Percentiles rank a stretch among this genome's conserved stretches.
These are phyloP conservation scores for Hemileccinum rubropunctum DNA, from an alignment of 768 basidiomycete species.

Conservation along the genomic window DNA sequence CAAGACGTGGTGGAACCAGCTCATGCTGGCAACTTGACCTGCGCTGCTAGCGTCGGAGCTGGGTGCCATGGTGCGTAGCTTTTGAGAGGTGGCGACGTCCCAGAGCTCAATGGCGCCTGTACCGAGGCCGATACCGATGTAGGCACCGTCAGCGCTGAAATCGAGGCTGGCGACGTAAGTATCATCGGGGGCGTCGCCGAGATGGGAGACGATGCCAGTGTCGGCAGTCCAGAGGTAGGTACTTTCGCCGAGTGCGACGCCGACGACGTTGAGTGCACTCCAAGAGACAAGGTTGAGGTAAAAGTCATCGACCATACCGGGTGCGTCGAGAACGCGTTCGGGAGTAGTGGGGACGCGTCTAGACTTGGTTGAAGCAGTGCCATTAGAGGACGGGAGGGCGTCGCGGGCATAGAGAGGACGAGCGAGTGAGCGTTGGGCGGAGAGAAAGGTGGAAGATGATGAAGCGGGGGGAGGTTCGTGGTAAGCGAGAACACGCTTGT, in stretches of 20 bases:
- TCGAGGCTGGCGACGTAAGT: constrained; percentile 75
- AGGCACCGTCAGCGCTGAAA: constrained; percentile 78
- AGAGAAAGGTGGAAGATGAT: constrained; percentile 70
- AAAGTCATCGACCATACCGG: constrained; percentile 92
- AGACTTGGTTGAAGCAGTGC: constrained; percentile 62
- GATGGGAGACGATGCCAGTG: constrained; percentile 75
- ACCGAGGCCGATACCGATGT: constrained; percentile 78
- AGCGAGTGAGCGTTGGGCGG: constrained; percentile 74
- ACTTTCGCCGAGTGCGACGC: constrained; percentile 81
- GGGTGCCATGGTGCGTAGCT: constrained; percentile 84
- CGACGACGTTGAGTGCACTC: constrained; percentile 83
- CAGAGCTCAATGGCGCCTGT: constrained; percentile 91
- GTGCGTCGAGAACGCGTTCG: constrained; percentile 93
- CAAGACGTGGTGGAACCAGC: constrained; percentile 86
- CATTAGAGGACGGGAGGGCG: constrained; percentile 60
- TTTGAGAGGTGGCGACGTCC: constrained; percentile 78
- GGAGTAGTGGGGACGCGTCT: constrained; percentile 85
- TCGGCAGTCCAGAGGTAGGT: constrained; percentile 97
- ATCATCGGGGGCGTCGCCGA: constrained; percentile 74
- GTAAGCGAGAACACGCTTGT: constrained; percentile 83
- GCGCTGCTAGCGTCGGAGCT: constrained; percentile 23
- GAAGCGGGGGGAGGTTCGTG: constrained; percentile 82
- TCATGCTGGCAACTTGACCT: constrained; percentile 77
- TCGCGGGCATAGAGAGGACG: constrained; percentile 73
- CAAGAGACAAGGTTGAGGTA: constrained; percentile 94